Percentiles rank a stretch among this genome's conserved stretches.
phyloP scores from a whole-genome alignment of 768 basidiomycete species.

The Hemileccinum impolitum region DNA sequence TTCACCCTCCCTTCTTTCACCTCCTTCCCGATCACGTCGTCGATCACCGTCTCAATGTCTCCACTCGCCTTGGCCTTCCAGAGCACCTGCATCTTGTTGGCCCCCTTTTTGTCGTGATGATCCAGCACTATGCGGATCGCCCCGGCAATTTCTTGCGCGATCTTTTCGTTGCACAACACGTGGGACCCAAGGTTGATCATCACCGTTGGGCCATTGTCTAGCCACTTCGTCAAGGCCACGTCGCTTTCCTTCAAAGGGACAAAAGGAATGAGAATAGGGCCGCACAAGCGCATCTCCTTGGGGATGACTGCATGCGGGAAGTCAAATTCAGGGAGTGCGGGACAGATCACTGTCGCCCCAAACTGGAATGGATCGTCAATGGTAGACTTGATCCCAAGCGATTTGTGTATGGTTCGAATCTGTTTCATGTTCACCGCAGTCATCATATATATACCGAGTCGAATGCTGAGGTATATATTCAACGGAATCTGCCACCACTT shows the following conservation, averaged over 20 bases:
- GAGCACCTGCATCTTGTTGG: conserved; percentile 6
- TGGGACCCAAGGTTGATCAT: conserved; percentile 12
- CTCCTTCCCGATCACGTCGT: conserved; percentile 1
- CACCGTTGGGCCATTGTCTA: conserved; percentile 10
- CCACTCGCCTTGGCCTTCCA: conserved; percentile 4
- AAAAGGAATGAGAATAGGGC: conserved; percentile 7
- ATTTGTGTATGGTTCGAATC: not conserved
- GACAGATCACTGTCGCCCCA: conserved; percentile 3
- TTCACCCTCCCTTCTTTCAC: conserved; percentile 8
- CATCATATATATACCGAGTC: not conserved
- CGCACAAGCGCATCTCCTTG: conserved; percentile 4
- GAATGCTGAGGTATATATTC: conserved; percentile 8
- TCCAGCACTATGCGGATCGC: conserved; percentile 8
- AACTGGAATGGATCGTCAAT: not conserved
- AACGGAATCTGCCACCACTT: conserved; percentile 15
- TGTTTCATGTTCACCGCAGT: not conserved
- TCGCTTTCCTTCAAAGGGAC: conserved; percentile 7
- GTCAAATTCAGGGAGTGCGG: conserved; percentile 1
- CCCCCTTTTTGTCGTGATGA: not conserved
- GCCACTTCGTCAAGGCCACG: conserved; percentile 1
- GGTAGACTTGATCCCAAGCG: not conserved
- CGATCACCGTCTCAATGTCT: not conserved
- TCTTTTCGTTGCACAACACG: not conserved
- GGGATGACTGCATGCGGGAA: conserved; percentile 5
- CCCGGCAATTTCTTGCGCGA: not conserved